Evolutionary conservation across 306 rosid species (phyloP), one percentile per base, ranked within the genome.

Genomic region (Acacia melanoxylon): DNA sequence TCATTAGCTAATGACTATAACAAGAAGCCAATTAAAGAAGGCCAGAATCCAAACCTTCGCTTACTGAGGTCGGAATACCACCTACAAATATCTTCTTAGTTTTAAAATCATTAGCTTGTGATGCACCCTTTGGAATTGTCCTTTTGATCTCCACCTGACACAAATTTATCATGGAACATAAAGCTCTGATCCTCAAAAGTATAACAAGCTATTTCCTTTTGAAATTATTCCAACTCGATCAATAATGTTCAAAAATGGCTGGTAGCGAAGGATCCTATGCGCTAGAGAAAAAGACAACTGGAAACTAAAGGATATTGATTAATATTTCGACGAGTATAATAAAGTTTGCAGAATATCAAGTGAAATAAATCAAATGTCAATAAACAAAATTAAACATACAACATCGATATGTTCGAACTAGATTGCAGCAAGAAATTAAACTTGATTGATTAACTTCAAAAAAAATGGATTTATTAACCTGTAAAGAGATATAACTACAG

Each of bases 81-180:
- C 99, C 98, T n/a, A 95, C 98, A 75, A 91, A 93, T 76, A 95
- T 89, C 85, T 93, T 95, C 88, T 91, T 95, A 0, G 99, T 95
- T 84, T 92, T 95, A 76, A 90, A 90, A 76, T 91, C 98, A 80
- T 89, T 93, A 48, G 90, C 76, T 75, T 91, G 97, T 40, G 91
- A 92, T 42, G 93, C 87, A 25, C 99, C 98, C 83, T 93, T 95
- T 1, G 99, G 99, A 70, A 95, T 90, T 33, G 99, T 95, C 85
- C 98, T 91, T 85, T 95, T 95, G 68, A 93, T 95, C 88, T 95
- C 98, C 77, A 95, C 95, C 99, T 95, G 40, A 68, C 29, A 52
- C 72, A 70, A 63, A 41, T 41, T 41, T 42, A 68, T 68, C 72
- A 68, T 10, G 16, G 8, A 68, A 17, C 0, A 3, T 4, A 67